A percentile compares a stretch with the other conserved stretches of the same genome.
Conservation (phyloP, 176 grass and related monocot genomes). For the Oryza brachyantha region DNA sequence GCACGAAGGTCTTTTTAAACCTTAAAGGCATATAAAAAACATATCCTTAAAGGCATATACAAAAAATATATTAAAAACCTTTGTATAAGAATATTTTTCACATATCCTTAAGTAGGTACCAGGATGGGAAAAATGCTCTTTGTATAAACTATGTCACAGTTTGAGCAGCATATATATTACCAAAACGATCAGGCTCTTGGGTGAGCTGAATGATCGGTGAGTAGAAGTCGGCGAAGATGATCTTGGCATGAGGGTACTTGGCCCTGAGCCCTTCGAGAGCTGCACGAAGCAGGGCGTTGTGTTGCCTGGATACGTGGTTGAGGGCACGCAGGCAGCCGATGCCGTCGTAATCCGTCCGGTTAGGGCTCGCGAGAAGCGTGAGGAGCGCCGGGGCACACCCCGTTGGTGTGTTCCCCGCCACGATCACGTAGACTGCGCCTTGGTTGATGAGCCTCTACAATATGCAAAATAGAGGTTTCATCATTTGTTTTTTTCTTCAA, state of each 20-base stretch:
- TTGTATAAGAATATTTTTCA: no score
- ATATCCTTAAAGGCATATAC: no score
- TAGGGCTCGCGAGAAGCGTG: neutral
- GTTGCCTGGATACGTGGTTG: neutral
- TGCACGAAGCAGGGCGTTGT: neutral
- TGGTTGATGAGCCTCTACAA: constrained; percentile 15
- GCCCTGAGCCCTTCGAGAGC: neutral
- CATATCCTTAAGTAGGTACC: no score
- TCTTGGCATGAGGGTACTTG: neutral
- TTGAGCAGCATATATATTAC: no score
- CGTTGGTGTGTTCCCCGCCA: constrained; percentile 31
- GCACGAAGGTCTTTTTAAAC: no score
- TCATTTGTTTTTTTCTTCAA: no score
- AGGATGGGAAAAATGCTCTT: no score
- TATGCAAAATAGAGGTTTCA: no score
- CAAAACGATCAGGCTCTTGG: no score
- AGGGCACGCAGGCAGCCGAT: constrained; percentile 15
- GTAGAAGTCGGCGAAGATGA: constrained; percentile 41
- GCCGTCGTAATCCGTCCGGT: neutral
- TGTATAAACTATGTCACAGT: no score
- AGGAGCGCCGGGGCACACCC: neutral
- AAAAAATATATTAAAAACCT: no score
- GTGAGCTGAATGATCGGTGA: neutral
- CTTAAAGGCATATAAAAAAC: no score
- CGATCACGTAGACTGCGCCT: neutral